phyloP scores from a whole-genome alignment of 139 green algal genomes.

The Eudorina sp. region DNA sequence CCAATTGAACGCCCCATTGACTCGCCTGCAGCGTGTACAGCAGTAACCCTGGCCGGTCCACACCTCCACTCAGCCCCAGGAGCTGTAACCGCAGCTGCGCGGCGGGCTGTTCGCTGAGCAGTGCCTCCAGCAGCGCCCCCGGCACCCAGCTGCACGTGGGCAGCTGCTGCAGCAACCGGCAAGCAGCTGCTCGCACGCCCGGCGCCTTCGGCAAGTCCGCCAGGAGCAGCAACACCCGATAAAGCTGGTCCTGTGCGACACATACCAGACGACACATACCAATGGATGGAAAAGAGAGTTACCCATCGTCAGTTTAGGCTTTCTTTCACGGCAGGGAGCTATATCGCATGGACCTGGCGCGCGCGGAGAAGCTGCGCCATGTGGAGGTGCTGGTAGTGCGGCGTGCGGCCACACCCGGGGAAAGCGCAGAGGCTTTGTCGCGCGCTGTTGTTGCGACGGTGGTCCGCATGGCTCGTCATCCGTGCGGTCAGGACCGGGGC shows the following conservation, averaged over 20 bases:
- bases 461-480: too few species aligned
- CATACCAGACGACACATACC: too few species aligned
- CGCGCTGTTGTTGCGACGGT: too few species aligned
- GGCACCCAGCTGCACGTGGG: conserved; percentile 68
- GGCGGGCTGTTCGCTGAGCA: conserved; percentile 40
- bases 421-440: too few species aligned
- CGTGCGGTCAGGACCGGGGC: too few species aligned
- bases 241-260: conserved; percentile 57
- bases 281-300: too few species aligned
- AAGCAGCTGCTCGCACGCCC: conserved; percentile 25
- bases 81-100: conserved; percentile 23
- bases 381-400: too few species aligned
- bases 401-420: too few species aligned
- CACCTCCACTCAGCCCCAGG: not conserved
- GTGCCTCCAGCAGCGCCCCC: conserved; percentile 46
- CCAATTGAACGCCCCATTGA: not conserved
- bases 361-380: too few species aligned
- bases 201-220: conserved; percentile 53
- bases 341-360: too few species aligned
- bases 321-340: too few species aligned
- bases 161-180: conserved; percentile 71
- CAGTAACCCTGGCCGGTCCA: conserved; percentile 50
- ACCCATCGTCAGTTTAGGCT: too few species aligned
- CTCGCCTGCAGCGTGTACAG: conserved; percentile 72
- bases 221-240: conserved; percentile 71